phyloP scores from a whole-genome alignment of 2,329 filamentous ascomycete species.

The Karstenula rhodostoma region DNA sequence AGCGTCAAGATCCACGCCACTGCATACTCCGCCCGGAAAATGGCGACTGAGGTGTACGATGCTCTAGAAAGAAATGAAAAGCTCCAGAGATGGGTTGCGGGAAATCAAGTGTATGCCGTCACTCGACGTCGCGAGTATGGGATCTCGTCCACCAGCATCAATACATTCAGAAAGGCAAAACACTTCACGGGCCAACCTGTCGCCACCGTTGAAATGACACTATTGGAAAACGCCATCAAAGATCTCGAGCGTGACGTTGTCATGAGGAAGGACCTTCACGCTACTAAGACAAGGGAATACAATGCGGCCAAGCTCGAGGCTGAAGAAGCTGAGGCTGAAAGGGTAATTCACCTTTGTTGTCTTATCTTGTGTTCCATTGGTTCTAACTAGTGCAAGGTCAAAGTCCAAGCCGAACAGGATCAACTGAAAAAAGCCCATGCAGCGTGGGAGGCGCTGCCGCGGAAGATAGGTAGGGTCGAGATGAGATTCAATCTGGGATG shows the following conservation, averaged over 20 bases:
- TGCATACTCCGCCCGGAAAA: conserved; percentile 69
- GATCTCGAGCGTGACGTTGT: conserved; percentile 51
- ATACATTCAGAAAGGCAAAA: conserved; percentile 65
- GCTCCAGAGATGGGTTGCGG: conserved; percentile 75
- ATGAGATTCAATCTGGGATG: no score
- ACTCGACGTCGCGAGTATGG: conserved; percentile 82
- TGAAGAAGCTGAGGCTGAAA: conserved; percentile 33
- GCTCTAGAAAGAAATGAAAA: conserved; percentile 63
- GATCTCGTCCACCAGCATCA: conserved; percentile 73
- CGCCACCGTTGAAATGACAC: conserved; percentile 69
- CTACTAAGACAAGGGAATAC: conserved; percentile 31
- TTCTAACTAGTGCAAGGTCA: conserved; percentile 24
- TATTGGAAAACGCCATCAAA: conserved; percentile 64
- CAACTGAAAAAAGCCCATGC: conserved; percentile 71
- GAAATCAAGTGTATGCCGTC: conserved; percentile 63
- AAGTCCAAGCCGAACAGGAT: conserved; percentile 69
- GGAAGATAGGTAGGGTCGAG: conserved; percentile 69
- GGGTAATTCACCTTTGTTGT: conserved; percentile 22
- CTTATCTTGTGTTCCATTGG: neutral
- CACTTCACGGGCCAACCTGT: conserved; percentile 82
- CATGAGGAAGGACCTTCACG: conserved; percentile 51
- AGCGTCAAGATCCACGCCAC: conserved; percentile 73
- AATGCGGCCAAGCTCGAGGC: conserved; percentile 42
- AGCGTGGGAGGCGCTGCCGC: conserved; percentile 72
- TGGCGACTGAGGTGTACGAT: conserved; percentile 73